These are phyloP conservation scores for Amanita pallidorosea DNA, from an alignment of 768 basidiomycete species.

Conservation along the genomic window DNA sequence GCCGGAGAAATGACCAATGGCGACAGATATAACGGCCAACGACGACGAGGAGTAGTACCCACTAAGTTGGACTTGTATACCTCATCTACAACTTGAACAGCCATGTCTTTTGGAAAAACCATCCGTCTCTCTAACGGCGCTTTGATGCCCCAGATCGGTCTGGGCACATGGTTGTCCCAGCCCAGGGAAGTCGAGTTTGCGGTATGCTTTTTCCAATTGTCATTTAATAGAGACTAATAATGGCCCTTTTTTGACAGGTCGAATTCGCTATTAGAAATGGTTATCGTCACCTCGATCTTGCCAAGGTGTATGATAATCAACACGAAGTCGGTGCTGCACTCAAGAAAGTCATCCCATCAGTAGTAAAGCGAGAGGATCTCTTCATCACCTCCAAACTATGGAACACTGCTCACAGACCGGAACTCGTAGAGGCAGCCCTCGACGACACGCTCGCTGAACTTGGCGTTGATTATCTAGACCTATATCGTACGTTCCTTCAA, in stretches of 20 bases:
- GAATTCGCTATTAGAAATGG: slow-evolving; percentile 59
- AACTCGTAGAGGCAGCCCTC: slow-evolving; percentile 60
- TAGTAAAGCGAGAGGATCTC: slow-evolving; percentile 72
- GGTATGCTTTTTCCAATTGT: slow-evolving; percentile 23
- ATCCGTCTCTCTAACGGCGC: slow-evolving; percentile 34
- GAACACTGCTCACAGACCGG: slow-evolving; percentile 64
- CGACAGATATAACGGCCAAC: slow-evolving; percentile 7
- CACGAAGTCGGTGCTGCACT: slow-evolving; percentile 65
- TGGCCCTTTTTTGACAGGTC: slow-evolving; percentile 31
- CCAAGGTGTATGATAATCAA: slow-evolving; percentile 74
- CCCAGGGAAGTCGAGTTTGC: slow-evolving; percentile 71
- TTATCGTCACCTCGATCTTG: slow-evolving; percentile 81
- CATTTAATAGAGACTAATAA: background rate
- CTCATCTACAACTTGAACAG: background rate
- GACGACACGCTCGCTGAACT: slow-evolving; percentile 68
- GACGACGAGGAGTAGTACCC: background rate
- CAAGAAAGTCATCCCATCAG: slow-evolving; percentile 66
- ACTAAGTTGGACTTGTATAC: background rate
- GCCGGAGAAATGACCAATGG: background rate
- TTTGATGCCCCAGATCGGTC: slow-evolving; percentile 63
- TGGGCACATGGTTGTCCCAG: slow-evolving; percentile 75
- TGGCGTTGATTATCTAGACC: slow-evolving; percentile 70
- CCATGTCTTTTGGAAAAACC: slow-evolving; percentile 32
- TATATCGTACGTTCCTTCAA: slow-evolving; percentile 45
- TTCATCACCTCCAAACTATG: slow-evolving; percentile 80